phyloP scores from a whole-genome alignment of 352 stramenopile genomes.

The Blastocystis sp. region DNA sequence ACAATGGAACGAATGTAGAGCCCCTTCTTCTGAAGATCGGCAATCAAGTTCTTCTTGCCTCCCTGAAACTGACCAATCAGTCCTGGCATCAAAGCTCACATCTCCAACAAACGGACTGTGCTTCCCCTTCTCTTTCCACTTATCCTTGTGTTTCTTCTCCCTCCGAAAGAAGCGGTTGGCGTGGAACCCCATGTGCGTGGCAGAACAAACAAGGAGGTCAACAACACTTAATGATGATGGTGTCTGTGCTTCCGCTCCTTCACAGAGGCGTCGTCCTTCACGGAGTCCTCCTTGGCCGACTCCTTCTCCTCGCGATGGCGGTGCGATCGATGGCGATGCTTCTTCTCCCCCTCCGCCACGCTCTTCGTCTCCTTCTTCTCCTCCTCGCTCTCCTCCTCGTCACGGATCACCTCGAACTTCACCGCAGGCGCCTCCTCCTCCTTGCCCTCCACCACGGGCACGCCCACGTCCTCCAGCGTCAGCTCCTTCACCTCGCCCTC shows the following conservation, averaged over 20 bases:
- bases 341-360: slow-evolving; percentile 74
- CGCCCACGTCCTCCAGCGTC: slow-evolving; percentile 43
- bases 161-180: slow-evolving; percentile 55
- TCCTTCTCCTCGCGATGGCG: slow-evolving; percentile 70
- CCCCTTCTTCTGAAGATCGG: neutral
- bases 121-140: neutral
- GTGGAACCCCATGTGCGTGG: neutral
- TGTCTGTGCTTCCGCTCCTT: slow-evolving; percentile 8
- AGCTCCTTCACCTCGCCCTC: slow-evolving; percentile 31
- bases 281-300: neutral
- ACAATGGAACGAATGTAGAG: slow-evolving; percentile 23
- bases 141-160: neutral
- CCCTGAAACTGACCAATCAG: neutral
- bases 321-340: slow-evolving; percentile 35
- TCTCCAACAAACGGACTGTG: neutral
- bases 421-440: slow-evolving; percentile 50
- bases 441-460: slow-evolving; percentile 71
- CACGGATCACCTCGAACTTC: slow-evolving; percentile 2
- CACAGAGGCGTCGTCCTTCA: neutral
- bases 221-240: slow-evolving; percentile 70
- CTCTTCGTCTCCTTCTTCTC: slow-evolving; percentile 75
- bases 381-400: slow-evolving; percentile 25
- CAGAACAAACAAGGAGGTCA: too few relatives aligned
- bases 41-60: neutral
- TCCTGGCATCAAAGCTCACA: neutral